A percentile compares a stretch with the other conserved stretches of the same genome.
These are phyloP conservation scores for Trichoderma virens DNA, from an alignment of 495 filamentous ascomycete genomes.

Conservation along the genomic window DNA sequence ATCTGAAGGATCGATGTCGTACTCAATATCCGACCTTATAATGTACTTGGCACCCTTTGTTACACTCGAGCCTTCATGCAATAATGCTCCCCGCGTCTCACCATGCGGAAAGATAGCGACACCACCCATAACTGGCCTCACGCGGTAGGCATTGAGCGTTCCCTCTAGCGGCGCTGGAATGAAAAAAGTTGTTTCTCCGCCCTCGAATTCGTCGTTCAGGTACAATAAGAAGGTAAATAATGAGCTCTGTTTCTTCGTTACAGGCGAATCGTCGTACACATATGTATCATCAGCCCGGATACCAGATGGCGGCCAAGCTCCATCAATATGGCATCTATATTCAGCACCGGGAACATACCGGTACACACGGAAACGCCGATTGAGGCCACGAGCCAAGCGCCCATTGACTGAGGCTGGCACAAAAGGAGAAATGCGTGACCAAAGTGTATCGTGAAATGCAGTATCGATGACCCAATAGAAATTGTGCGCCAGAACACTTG, in stretches of 20 bases:
- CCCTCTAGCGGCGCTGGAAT: constrained; percentile 35
- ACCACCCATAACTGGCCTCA: constrained; percentile 39
- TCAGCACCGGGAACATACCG: constrained; percentile 44
- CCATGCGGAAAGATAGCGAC: constrained; percentile 42
- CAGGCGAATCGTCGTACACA: constrained; percentile 38
- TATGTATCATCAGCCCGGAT: constrained; percentile 33
- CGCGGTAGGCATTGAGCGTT: constrained; percentile 37
- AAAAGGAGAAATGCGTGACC: constrained; percentile 31
- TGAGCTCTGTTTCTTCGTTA: constrained; percentile 35
- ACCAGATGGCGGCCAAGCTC: constrained; percentile 41
- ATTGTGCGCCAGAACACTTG: constrained; percentile 41
- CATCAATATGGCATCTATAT: constrained; percentile 40
- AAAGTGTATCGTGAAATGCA: constrained; percentile 33
- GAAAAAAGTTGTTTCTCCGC: constrained; percentile 45
- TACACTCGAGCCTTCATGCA: constrained; percentile 44
- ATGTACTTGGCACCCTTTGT: constrained; percentile 39
- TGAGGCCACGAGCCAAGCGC: constrained; percentile 33
- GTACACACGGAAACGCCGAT: constrained; percentile 41
- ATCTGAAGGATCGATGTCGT: constrained; percentile 33
- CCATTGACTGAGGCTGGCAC: constrained; percentile 29
- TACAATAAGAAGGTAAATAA: constrained; percentile 46
- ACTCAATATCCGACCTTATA: constrained; percentile 41
- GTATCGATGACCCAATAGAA: constrained; percentile 44
- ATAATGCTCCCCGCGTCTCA: constrained; percentile 31
- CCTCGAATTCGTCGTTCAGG: constrained; percentile 44